A percentile compares a stretch with the other conserved stretches of the same genome.
phyloP scores from a whole-genome alignment of 768 basidiomycete genomes.

The Leccinum truebloodii region DNA sequence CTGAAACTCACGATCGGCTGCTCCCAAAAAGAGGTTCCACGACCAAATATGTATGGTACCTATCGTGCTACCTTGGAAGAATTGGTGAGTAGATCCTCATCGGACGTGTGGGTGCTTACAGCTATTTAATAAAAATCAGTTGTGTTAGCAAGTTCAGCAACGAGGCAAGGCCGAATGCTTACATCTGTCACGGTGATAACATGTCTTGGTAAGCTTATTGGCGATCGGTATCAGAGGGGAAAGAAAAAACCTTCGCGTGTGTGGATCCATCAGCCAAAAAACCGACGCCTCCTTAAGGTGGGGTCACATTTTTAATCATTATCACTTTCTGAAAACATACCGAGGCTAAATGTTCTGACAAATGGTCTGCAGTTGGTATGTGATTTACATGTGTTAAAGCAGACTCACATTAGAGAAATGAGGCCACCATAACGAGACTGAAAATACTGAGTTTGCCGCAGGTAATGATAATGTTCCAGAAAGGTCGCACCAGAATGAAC shows the following conservation, averaged over 20 bases:
- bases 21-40: background rate
- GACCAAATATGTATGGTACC: background rate
- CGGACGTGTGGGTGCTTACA: background rate
- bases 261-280: background rate
- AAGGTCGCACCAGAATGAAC: background rate
- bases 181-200: background rate
- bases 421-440: background rate
- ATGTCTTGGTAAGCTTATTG: background rate
- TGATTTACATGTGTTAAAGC: background rate
- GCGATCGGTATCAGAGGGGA: background rate
- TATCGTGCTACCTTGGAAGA: background rate
- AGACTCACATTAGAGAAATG: background rate
- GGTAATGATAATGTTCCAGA: background rate
- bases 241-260: background rate
- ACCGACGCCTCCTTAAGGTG: background rate
- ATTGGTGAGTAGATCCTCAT: background rate
- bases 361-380: background rate
- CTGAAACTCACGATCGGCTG: conserved; percentile 4
- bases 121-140: background rate
- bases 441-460: background rate
- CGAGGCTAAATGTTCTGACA: background rate
- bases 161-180: background rate
- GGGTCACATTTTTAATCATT: background rate
- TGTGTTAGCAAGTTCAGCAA: background rate
- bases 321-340: background rate